Evolutionary conservation across 306 rosid species (phyloP).

Genomic region (Glycine latifolia): DNA sequence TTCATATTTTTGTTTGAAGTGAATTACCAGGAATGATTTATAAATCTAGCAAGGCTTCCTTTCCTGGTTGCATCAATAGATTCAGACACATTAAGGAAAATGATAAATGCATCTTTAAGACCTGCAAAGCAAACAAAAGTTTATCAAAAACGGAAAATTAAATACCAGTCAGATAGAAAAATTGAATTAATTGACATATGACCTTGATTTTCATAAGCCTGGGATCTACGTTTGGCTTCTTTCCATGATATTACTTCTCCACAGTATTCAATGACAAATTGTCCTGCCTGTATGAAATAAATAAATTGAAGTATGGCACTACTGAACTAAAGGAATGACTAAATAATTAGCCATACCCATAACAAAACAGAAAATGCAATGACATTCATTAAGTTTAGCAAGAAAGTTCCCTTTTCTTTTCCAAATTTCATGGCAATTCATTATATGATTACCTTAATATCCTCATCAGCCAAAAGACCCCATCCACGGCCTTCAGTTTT

Average conservation of each 20-base stretch:
- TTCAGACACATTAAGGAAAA: constrained; percentile 87
- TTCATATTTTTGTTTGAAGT: constrained; percentile 41
- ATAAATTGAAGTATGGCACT: constrained; percentile 30
- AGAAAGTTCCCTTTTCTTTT: constrained; percentile 26
- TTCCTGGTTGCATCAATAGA: constrained; percentile 95
- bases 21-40: constrained; percentile 94
- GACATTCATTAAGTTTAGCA: constrained; percentile 21
- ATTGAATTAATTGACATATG: constrained; percentile 35
- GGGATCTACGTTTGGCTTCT: constrained; percentile 93
- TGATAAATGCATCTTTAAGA: constrained; percentile 88
- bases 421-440: constrained; percentile 22
- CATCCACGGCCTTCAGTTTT: constrained; percentile 93
- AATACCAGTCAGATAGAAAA: constrained; percentile 39
- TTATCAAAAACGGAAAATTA: constrained; percentile 37
- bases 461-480: constrained; percentile 92
- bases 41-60: constrained; percentile 95
- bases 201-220: constrained; percentile 88
- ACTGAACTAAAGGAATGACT: constrained; percentile 23
- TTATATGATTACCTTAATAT: constrained; percentile 70
- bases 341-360: background rate
- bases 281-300: constrained; percentile 66
- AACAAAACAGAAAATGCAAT: constrained; percentile 35
- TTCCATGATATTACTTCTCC: constrained; percentile 98
- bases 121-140: constrained; percentile 63
- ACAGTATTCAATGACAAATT: constrained; percentile 87